phyloP scores from a whole-genome alignment of 116 monocot genomes.

The Dioscorea cayenensis region DNA sequence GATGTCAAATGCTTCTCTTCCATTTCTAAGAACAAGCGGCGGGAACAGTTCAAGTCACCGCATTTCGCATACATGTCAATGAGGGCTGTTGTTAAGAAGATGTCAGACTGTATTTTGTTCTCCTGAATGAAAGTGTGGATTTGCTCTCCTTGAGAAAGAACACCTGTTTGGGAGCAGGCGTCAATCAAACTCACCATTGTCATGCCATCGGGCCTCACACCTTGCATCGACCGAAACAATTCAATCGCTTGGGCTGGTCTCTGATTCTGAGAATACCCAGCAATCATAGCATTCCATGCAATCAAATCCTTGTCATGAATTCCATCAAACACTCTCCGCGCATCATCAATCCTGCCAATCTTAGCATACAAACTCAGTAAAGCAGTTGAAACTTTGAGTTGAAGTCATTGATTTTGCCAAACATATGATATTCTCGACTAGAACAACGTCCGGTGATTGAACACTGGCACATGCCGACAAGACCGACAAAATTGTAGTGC shows the following conservation, averaged over 20 bases:
- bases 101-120: conserved; percentile 19
- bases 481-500: conserved; percentile 14
- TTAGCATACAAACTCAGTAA: conserved; percentile 23
- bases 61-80: conserved; percentile 50
- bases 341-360: conserved; percentile 23
- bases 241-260: conserved; percentile 25
- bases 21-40: conserved; percentile 8
- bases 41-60: conserved; percentile 18
- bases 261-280: conserved; percentile 26
- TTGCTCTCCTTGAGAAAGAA: conserved; percentile 25
- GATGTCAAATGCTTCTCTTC: conserved; percentile 12
- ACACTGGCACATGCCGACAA: conserved; percentile 9
- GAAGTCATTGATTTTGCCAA: conserved; percentile 9
- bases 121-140: conserved; percentile 27
- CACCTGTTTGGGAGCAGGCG: conserved; percentile 28
- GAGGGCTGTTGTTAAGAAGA: conserved; percentile 25
- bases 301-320: conserved; percentile 36
- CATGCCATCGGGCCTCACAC: conserved; percentile 7
- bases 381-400: conserved; percentile 20
- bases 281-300: conserved; percentile 44
- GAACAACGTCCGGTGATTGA: background rate
- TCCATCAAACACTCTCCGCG: conserved; percentile 21
- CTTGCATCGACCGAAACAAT: conserved; percentile 30
- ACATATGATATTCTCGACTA: conserved; percentile 13
- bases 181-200: conserved; percentile 38